These are phyloP conservation scores for Cokeromyces recurvatus DNA, from an alignment of 371 early-diverging fungal genomes.

Conservation along the genomic window DNA sequence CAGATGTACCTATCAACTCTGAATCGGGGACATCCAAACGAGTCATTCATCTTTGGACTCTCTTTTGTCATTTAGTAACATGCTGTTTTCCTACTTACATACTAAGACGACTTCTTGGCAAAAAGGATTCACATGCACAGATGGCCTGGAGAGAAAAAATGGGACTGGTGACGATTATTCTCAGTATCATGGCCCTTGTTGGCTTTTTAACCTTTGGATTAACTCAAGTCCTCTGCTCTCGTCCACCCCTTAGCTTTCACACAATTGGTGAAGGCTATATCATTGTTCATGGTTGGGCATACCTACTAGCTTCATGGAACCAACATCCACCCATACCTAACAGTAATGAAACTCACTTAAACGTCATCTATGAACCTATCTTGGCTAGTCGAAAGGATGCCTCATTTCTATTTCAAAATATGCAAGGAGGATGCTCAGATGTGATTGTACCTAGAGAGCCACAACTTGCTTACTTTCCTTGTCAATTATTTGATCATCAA, in stretches of 20 bases:
- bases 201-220: conserved; percentile 77
- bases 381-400: conserved; percentile 72
- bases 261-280: conserved; percentile 43
- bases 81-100: conserved; percentile 47
- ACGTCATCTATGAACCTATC: conserved; percentile 57
- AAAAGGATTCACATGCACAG: conserved; percentile 51
- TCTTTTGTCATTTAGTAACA: conserved; percentile 51
- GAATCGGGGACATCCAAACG: neutral
- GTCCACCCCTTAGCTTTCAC: conserved; percentile 40
- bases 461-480: conserved; percentile 60
- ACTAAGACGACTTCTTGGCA: conserved; percentile 26
- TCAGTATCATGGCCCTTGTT: conserved; percentile 64
- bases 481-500: conserved; percentile 49
- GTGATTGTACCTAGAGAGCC: conserved; percentile 42
- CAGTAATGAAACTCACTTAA: conserved; percentile 32
- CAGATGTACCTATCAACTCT: no score
- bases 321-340: conserved; percentile 49
- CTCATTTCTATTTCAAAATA: conserved; percentile 74
- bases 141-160: conserved; percentile 89
- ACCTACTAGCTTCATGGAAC: conserved; percentile 52
- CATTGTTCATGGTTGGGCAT: conserved; percentile 58
- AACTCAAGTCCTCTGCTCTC: conserved; percentile 56
- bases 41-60: conserved; percentile 25
- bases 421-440: conserved; percentile 54
- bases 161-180: conserved; percentile 67